Evolutionary conservation across 345 rosid genomes (phyloP), one percentile per base, ranked within the genome.

Genomic region (Sonneratia caseolaris): DNA sequence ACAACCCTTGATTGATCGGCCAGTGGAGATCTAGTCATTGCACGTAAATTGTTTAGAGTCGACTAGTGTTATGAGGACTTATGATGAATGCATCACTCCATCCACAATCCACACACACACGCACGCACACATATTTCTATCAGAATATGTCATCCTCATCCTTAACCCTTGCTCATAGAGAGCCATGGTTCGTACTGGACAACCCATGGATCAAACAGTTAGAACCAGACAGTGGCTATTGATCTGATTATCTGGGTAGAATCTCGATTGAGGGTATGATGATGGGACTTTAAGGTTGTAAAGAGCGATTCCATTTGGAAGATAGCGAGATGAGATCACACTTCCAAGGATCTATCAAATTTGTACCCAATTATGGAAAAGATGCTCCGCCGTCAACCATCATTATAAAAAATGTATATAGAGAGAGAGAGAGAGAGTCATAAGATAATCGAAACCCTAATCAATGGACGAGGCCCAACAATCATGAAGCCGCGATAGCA

Each of bases 21-120:
- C 72, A 68, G 55, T 81, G 84, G 77, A 80, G 73, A 75, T 81
- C 84, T 80, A 82, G 82, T 81, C 83, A 75, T 77, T 22, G 19
- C 37, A 47, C 75, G 19, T 40, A 47, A 74, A 74, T 69, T 14
- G 43, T 57, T 47, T 36, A 61, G 43, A 22, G 61, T 32, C 24
- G 66, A 62, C 7, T 32, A 27, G 66, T 62, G 66, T 38, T 27
- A 9, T 62, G 66, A 35, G 38, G 19, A 62, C 27, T 12, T 9
- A 27, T 32, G 66, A 62, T 27, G 66, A 11, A 12, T 5, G 22
- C 22, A 18, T 53, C n/a, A 53, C 59, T 4, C n/a, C 18, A 53
- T 53, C 22, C 22, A 53, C 59, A 18, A 53, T 53, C 22, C 0
- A 53, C 14, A 8, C 14, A 8, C 9, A 40, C 32, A 27, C 14